Base-by-base conservation (phyloP, 192 early-diverging fungal genomes). In the Pilobolus umbonatus region DNA sequence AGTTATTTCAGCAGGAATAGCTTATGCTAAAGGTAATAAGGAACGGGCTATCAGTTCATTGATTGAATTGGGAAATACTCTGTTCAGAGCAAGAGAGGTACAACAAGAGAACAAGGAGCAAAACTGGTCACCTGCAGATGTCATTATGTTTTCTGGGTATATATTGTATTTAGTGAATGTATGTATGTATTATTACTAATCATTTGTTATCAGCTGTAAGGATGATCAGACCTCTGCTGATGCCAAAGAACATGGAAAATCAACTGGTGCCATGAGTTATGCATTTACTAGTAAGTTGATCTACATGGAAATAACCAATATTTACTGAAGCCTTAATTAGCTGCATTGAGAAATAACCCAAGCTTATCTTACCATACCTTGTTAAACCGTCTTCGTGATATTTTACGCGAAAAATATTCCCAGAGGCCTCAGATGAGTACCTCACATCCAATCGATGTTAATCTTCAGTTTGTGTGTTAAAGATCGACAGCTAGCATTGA, bases 351-450 rank as follows among this genome's bases (percentile, higher is more conserved):
- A 48, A 52, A 65, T 4, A 87, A 84, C 19, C 79, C 67, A 5
- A 64, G 75, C 24, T 76, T 88, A 62, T 80, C 80, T n/a, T 94
- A 91, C 57, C 73, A 83, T n/a, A 74, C 87, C 67, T 60, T 94
- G 7, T 66, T 93, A 47, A 81, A 83, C 57, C 77, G 67, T 21
- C 72, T 92, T 43, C 80, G 90, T 50, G 69, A 71, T 2, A 82
- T 88, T 39, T 64, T 93, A 61, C 58, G 63, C 3, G 57, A 68
- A 21, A 75, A 79, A 55, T 92, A 91, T 58, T 69, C 62, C 4
- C 91, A 95, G 66, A 78, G 88, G 57, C 92, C 92, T 28, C 92
- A 95, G 67, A 75, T 95, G 30, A 79, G 77, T 38, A 71, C 80
- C 2, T 81, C 81, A 11, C 74, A 79, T 21, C 69, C 76, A 25